Conservation (phyloP, 2,329 filamentous ascomycete species). For the Penicillium sp. region DNA sequence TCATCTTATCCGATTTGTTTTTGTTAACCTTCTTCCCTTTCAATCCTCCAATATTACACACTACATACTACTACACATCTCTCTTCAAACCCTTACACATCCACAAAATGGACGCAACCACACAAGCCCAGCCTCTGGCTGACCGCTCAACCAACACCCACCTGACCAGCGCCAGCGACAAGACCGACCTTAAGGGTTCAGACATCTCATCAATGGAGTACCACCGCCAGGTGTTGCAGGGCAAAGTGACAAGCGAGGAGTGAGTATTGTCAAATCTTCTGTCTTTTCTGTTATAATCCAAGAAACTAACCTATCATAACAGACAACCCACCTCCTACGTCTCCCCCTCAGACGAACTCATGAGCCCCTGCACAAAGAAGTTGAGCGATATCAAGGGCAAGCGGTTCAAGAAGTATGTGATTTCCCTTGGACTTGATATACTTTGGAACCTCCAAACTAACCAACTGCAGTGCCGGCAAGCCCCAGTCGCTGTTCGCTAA, state of each 20-base stretch:
- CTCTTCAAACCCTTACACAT: background rate
- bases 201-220: conserved; percentile 44
- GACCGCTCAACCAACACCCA: conserved; percentile 46
- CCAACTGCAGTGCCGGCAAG: conserved; percentile 36
- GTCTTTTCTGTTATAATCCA: background rate
- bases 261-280: conserved; percentile 23
- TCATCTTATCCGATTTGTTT: conserved; percentile 25
- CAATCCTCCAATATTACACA: conserved; percentile 3
- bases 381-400: conserved; percentile 52
- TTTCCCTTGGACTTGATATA: background rate
- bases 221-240: conserved; percentile 45
- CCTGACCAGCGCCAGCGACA: conserved; percentile 29
- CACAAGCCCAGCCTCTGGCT: conserved; percentile 37
- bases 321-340: conserved; percentile 42
- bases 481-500: conserved; percentile 50
- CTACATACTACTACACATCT: background rate
- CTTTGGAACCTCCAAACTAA: conserved; percentile 1
- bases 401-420: conserved; percentile 48
- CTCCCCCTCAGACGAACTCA: conserved; percentile 51
- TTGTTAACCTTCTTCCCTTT: conserved; percentile 2
- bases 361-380: conserved; percentile 53
- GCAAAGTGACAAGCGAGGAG: conserved; percentile 43
- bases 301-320: conserved; percentile 23
- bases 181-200: conserved; percentile 36
- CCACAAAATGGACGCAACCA: conserved; percentile 34